A percentile compares a stretch with the other conserved stretches of the same genome.
These are phyloP conservation scores for Podaxis sp. DNA, from an alignment of 768 basidiomycete species.

Conservation along the genomic window DNA sequence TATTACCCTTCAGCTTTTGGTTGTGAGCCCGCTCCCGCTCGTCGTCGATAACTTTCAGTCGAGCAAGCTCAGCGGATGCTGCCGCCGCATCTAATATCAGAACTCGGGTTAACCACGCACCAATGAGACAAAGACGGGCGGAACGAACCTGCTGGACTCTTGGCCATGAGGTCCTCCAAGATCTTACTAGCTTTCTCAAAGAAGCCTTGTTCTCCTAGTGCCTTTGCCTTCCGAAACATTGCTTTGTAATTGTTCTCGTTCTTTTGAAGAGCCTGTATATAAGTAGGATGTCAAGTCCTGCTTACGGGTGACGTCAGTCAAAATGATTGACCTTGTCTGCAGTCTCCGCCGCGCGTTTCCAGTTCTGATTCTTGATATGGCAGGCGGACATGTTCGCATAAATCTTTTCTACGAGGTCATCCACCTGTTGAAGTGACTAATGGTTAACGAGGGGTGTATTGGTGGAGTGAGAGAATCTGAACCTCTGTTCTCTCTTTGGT, in stretches of 20 bases:
- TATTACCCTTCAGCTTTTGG: slow-evolving; percentile 69
- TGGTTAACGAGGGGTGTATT: neutral
- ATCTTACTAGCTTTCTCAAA: slow-evolving; percentile 69
- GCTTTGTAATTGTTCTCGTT: slow-evolving; percentile 78
- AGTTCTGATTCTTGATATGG: slow-evolving; percentile 76
- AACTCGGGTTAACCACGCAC: neutral
- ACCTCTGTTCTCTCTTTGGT: slow-evolving; percentile 68
- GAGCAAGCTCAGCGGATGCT: slow-evolving; percentile 60
- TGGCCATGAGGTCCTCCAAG: slow-evolving; percentile 58
- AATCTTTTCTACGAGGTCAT: slow-evolving; percentile 74
- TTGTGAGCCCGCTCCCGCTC: slow-evolving; percentile 62
- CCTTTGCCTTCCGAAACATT: slow-evolving; percentile 77
- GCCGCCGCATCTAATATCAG: slow-evolving; percentile 43
- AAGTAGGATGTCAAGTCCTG: neutral
- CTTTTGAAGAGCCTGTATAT: slow-evolving; percentile 60
- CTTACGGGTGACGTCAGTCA: neutral
- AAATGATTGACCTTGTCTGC: slow-evolving; percentile 59
- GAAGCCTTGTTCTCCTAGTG: slow-evolving; percentile 69
- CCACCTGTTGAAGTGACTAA: slow-evolving; percentile 42
- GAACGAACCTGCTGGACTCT: slow-evolving; percentile 54
- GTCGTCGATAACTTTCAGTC: slow-evolving; percentile 59
- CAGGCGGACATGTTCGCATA: slow-evolving; percentile 85
- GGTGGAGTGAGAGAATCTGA: slow-evolving; percentile 7
- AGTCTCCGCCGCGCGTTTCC: slow-evolving; percentile 75
- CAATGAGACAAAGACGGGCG: neutral